Evolutionary conservation across 129 eudicot genomes (phyloP), one percentile per base, ranked within the genome.

Genomic region (Escallonia herrerae): DNA sequence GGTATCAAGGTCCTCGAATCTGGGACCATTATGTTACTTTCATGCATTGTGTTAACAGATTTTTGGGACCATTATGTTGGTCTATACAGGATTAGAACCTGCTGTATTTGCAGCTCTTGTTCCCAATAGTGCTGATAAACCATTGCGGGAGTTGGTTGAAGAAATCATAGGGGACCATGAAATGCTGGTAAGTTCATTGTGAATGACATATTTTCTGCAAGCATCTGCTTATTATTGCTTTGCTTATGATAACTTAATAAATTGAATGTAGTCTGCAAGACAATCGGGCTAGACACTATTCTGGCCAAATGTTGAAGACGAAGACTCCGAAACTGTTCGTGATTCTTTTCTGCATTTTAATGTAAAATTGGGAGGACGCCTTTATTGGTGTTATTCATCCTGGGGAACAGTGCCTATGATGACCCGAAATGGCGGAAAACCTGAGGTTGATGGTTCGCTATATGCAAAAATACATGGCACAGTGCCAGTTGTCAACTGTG

Each of bases 81-180:
- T 60, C 52, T 44, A 55, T 58, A 60, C 81, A 91, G 99, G 86
- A 67, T 49, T 93, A 64, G 89, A 74, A 69, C 86, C 87, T 66
- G 82, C 96, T 13, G 83, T 85, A 41, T 91, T 91, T 71, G 98
- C 98, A 58, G 98, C 96, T 54, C 85, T 85, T 43, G 96, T 88
- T 62, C 96, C 98, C 52, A 87, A 91, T 62, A 88, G 98, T 64
- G 90, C 95, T 22, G 81, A 88, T 64, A 91, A 88, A 70, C 89
- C 89, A 62, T 60, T 91, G 64, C 70, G 63, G 72, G 98, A 88
- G 66, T 75, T 88, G 67, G 83, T 91, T 42, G 98, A 91, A 47
- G 98, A 91, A 81, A 81, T 91, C 65, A 88, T 91, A 91, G 96
- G 89, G 3, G 98, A 91, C 55, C 87, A 91, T 81, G 98, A 88